Evolutionary conservation across 2,329 filamentous ascomycete genomes (phyloP).

Genomic region (Paracamarosporium sp.): DNA sequence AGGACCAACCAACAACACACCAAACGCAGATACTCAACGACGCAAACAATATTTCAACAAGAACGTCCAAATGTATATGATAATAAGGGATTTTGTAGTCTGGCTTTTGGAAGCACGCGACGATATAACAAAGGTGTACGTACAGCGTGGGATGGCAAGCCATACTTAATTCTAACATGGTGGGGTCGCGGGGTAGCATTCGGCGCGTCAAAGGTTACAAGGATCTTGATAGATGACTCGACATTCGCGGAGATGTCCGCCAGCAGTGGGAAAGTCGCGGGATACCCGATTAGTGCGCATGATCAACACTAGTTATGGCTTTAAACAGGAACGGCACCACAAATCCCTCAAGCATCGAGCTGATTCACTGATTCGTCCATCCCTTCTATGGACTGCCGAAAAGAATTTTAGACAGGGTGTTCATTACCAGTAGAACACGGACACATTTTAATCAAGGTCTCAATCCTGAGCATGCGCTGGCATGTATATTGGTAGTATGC

Average conservation of each 20-base stretch:
- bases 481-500: no score
- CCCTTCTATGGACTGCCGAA: neutral
- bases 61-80: no score
- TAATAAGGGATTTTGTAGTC: no score
- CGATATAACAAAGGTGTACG: neutral
- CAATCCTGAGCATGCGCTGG: no score
- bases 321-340: no score
- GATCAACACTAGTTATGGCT: neutral
- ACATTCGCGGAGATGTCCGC: neutral
- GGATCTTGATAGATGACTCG: constrained; percentile 2
- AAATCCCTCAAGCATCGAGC: neutral
- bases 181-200: constrained; percentile 30
- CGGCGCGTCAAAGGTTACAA: constrained; percentile 1
- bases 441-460: no score
- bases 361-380: neutral
- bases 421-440: no score
- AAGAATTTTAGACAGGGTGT: no score
- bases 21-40: neutral
- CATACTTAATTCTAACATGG: constrained; percentile 2
- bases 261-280: constrained; percentile 3
- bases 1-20: neutral
- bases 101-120: neutral
- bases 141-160: neutral
- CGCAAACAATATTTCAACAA: neutral
- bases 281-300: constrained; percentile 10